Evolutionary conservation across 2,329 filamentous ascomycete species (phyloP), one percentile per base, ranked within the genome.

Genomic region (Diplodia corticola): DNA sequence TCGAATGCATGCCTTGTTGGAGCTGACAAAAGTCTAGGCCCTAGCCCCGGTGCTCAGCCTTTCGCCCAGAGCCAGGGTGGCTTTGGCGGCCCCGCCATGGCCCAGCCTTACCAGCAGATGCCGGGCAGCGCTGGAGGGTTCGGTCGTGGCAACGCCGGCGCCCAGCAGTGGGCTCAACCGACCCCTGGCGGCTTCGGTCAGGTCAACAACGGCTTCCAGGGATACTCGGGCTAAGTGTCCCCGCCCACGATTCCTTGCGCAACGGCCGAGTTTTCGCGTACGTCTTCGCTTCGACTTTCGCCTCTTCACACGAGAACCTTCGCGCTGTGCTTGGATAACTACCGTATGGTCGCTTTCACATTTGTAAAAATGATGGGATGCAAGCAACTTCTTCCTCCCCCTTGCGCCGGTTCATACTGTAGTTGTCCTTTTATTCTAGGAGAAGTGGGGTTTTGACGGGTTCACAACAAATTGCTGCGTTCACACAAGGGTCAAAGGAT

Each of bases 81-180:
- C 69, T 91, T 91, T 80, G 89, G 85, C 74, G 88, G 83, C 69
- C 89, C 86, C 67, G 73, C 72, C 85, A 89, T 80, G 76, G 74
- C 74, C 63, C 80, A 76, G 74, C 77, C 75, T 65, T 80, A 79
- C 76, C 81, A 81, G 73, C 80, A 77, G 70, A 81, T 81, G 75
- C 83, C 84, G 44, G 83, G 81, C 71, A 95, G 90, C 75, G 90
- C 91, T 72, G 92, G 91, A 73, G 92, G 92, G 68, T 97, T 93
- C 75, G 92, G 91, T 69, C 91, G 92, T 76, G 92, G 91, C 70
- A 84, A 84, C 69, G 64, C 55, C 1, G 64, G 54, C 10, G 79
- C 81, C 65, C 82, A 83, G 68, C 82, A 83, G 73, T 86, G 85
- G 82, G 82, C 80, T 68, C 83, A 84, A 73, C 82, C 83, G 40